phyloP scores from a whole-genome alignment of 345 rosid species.

The Aquilaria sinensis region DNA sequence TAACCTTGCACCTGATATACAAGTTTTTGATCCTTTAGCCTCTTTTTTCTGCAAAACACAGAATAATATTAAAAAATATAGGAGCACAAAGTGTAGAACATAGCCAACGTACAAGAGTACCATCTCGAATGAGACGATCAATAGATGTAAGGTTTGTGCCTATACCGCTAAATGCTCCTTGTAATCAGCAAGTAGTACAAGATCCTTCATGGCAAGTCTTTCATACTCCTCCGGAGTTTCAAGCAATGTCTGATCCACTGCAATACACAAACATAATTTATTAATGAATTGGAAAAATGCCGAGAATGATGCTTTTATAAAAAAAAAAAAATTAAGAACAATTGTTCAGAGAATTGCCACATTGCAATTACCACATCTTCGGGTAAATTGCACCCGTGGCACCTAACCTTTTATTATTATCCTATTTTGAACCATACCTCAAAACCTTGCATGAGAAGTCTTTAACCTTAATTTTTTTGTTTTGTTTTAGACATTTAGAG shows the following conservation, averaged over 20 bases:
- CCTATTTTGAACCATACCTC: too few species aligned
- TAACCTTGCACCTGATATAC: conserved; percentile 45
- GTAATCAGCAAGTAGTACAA: conserved; percentile 41
- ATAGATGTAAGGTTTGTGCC: not conserved
- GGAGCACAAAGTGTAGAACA: not conserved
- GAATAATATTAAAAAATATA: not conserved
- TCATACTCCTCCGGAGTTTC: conserved; percentile 63
- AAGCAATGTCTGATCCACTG: conserved; percentile 63
- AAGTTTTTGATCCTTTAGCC: conserved; percentile 31
- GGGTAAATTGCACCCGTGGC: too few species aligned
- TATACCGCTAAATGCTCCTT: conserved; percentile 59
- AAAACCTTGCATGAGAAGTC: too few species aligned
- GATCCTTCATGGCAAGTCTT: conserved; percentile 55
- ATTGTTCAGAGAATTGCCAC: not conserved
- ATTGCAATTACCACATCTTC: conserved; percentile 27
- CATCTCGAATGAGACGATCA: too few species aligned
- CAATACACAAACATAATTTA: conserved; percentile 7
- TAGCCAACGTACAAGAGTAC: too few species aligned
- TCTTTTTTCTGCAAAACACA: conserved; percentile 51
- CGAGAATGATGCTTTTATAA: not conserved
- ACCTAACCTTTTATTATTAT: too few species aligned
- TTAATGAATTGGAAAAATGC: not conserved
- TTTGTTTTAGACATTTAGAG: too few species aligned
- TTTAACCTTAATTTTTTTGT: too few species aligned
- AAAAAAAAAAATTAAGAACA: conserved; percentile 4